These are phyloP conservation scores for Gossypium schwendimanii DNA, from an alignment of 441 rosid species.

Conservation along the genomic window DNA sequence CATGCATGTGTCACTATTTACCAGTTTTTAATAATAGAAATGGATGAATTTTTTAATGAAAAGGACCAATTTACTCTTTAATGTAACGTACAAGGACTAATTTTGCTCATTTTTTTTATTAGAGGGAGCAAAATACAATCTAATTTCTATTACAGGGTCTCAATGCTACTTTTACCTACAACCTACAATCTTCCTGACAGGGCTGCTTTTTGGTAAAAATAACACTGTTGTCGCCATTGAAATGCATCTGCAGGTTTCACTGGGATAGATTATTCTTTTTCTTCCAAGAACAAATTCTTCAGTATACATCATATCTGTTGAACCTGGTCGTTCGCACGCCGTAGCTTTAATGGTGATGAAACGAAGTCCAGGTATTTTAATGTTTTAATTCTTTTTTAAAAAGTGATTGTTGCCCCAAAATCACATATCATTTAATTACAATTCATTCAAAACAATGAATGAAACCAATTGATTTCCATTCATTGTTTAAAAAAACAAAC, in stretches of 20 bases:
- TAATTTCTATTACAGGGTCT: no score
- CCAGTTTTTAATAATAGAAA: no score
- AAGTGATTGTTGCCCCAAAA: background rate
- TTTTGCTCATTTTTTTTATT: no score
- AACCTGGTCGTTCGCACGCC: background rate
- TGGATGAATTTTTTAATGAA: no score
- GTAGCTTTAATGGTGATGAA: background rate
- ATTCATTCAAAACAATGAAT: background rate
- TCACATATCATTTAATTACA: background rate
- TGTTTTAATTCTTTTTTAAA: background rate
- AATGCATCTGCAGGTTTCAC: slow-evolving; percentile 28
- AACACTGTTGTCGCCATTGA: background rate
- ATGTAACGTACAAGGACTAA: no score
- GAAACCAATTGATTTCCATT: background rate
- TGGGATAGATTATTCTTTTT: slow-evolving; percentile 10
- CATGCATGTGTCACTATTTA: no score
- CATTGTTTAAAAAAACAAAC: background rate
- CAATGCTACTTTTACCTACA: no score
- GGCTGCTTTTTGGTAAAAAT: background rate
- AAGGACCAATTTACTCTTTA: no score
- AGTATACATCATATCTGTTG: background rate
- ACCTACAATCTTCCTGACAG: background rate
- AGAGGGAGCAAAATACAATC: no score
- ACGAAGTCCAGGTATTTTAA: background rate
- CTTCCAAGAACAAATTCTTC: background rate